Evolutionary conservation across 169 alveolate genomes (phyloP), one percentile per base, ranked within the genome.

Genomic region (Pseudocohnilembus persalinus): DNA sequence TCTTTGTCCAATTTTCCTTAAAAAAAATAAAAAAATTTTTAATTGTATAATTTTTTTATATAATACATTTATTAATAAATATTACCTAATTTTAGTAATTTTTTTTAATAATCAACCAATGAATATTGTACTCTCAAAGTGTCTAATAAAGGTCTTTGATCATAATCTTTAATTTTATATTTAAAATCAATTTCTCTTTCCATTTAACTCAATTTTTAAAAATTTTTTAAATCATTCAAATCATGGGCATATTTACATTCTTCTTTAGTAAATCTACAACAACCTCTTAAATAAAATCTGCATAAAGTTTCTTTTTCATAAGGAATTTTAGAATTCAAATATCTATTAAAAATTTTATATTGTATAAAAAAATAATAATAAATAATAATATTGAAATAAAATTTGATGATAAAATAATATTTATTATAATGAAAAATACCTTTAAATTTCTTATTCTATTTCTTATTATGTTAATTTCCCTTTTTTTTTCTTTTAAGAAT

Each of bases 191-290:
- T 4, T 49, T 49, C 68, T 11, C 20, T 49, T 49, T 79, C 84
- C 0, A 79, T 72, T 49, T 79, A 33, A 16, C 49, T 49, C 24
- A 35, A 25, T 30, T 63, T 34, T 25, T 79, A 11, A 16, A 64
- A 28, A 29, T 49, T 34, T 28, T 29, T 20, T 30, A 79, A 64
- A 64, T 79, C 76, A 0, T 49, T 73, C 30, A 79, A 49, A 34
- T 63, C 74, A 63, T 79, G 84, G 27, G 84, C 84, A 63, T 49
- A 79, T 64, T 79, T 79, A 64, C 84, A 79, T 1, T 79, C 30
- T 29, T 79, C 1, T 25, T 34, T 16, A 25, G 63, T 64, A 63
- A 79, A 79, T 31, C 35, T n/a, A 20, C 84, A 79, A 1, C 35
- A 64, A 1, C 84, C 84, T 79, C 84, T 34, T n/a, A 79, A 63